Conservation (phyloP, 208 protist species). For the Crithidia expoeki region DNA sequence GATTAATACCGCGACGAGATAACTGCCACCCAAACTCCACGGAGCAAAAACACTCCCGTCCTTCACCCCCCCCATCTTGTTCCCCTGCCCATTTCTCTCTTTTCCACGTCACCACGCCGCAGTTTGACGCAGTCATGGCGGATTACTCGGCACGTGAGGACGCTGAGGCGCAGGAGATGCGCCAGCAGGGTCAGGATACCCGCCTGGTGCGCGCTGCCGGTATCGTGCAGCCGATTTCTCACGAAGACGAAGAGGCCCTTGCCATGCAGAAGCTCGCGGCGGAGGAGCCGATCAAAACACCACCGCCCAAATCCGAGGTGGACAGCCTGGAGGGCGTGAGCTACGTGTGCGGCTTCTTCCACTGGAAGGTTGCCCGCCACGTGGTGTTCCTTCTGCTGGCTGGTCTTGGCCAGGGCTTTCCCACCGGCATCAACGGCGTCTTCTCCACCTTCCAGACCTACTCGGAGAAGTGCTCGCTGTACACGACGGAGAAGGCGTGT, state of each 20-base stretch:
- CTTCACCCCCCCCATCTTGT: too few species aligned
- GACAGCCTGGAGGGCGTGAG: slow-evolving; percentile 21
- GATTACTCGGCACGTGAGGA: too few species aligned
- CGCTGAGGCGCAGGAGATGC: slow-evolving; percentile 12
- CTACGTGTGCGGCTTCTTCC: slow-evolving; percentile 22
- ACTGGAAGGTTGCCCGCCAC: slow-evolving; percentile 19
- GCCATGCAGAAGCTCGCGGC: slow-evolving; percentile 19
- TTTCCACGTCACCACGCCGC: too few species aligned
- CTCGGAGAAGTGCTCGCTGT: slow-evolving; percentile 23
- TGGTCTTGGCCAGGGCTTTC: slow-evolving; percentile 15
- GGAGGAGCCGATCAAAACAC: background rate
- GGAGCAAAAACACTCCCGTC: background rate
- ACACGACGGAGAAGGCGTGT: slow-evolving; percentile 18
- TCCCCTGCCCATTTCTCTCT: too few species aligned
- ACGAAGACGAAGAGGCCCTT: slow-evolving; percentile 16
- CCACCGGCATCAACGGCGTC: slow-evolving; percentile 20
- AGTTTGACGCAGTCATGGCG: too few species aligned
- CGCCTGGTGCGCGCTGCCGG: slow-evolving; percentile 10
- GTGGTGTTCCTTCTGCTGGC: slow-evolving; percentile 15
- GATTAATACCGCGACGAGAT: background rate
- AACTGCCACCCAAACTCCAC: background rate
- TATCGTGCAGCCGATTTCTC: slow-evolving; percentile 21
- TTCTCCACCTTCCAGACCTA: slow-evolving; percentile 16
- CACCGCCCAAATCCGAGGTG: slow-evolving; percentile 11
- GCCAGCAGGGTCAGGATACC: slow-evolving; percentile 4